A percentile compares a stretch with the other conserved stretches of the same genome.
Evolutionary conservation across 2,329 filamentous ascomycete genomes (phyloP).

Genomic region (Pyrenochaeta sp.): DNA sequence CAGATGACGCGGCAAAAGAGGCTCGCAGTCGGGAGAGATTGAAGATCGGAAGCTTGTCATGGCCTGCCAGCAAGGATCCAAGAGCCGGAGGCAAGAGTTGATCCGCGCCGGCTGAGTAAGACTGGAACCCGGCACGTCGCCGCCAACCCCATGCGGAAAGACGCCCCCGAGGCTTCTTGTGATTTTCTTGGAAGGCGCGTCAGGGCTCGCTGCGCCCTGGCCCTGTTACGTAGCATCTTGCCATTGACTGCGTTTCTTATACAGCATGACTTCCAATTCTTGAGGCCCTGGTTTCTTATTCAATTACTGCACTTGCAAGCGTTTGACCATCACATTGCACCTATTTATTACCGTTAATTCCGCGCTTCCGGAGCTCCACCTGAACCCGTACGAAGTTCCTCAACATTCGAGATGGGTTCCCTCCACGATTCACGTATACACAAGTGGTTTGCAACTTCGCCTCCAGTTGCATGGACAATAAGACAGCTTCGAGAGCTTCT

Average conservation of each 20-base stretch:
- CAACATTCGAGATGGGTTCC: constrained; percentile 50
- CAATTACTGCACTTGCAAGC: constrained; percentile 4
- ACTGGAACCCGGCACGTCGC: constrained; percentile 7
- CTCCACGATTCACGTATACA: constrained; percentile 68
- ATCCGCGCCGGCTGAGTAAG: constrained; percentile 21
- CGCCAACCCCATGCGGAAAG: constrained; percentile 10
- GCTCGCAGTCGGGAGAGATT: constrained; percentile 21
- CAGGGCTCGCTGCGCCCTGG: constrained; percentile 39
- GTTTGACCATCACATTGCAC: constrained; percentile 1
- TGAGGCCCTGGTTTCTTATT: constrained; percentile 21
- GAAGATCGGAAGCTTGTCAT: constrained; percentile 19
- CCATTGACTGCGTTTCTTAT: constrained; percentile 32
- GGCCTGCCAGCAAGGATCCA: constrained; percentile 23
- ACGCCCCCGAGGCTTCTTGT: constrained; percentile 20
- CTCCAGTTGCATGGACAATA: constrained; percentile 89
- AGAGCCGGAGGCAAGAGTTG: constrained; percentile 13
- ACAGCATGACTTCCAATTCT: constrained; percentile 34
- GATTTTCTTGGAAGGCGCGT: constrained; percentile 37
- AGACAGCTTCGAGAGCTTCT: constrained; percentile 80
- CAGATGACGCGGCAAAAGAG: constrained; percentile 34
- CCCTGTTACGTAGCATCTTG: constrained; percentile 39
- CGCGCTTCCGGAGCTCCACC: constrained; percentile 15
- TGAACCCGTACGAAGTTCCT: constrained; percentile 16
- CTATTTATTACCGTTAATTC: constrained; percentile 5
- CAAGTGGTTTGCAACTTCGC: constrained; percentile 84